Conservation (phyloP, 305 asterid species). For the Fraxinus ornus region DNA sequence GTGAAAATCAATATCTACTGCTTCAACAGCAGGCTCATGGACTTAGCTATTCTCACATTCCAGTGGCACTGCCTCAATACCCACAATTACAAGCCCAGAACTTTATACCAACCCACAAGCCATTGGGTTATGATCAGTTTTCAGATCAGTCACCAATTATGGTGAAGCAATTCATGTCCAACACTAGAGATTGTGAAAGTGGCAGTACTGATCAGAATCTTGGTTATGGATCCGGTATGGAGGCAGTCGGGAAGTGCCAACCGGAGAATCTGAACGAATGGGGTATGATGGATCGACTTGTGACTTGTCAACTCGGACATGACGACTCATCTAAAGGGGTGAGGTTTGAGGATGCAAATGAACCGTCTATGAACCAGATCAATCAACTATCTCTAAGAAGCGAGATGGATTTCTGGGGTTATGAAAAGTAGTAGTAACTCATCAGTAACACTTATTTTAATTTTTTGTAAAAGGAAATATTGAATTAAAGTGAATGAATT, state of each 20-base stretch:
- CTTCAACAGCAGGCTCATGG: constrained; percentile 30
- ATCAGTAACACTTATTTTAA: not conserved
- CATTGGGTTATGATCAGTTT: constrained; percentile 27
- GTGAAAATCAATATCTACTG: constrained; percentile 33
- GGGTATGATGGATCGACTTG: constrained; percentile 37
- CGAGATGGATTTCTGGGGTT: constrained; percentile 81
- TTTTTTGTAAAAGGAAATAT: not conserved
- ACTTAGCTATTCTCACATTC: constrained; percentile 39
- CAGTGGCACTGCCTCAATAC: constrained; percentile 29
- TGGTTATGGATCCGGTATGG: not conserved
- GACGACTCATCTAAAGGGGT: constrained; percentile 36
- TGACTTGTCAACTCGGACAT: constrained; percentile 15
- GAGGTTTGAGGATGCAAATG: constrained; percentile 27
- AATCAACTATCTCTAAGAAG: constrained; percentile 50
- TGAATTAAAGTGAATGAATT: not conserved
- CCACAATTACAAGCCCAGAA: constrained; percentile 43
- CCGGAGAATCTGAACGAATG: constrained; percentile 34
- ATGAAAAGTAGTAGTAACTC: constrained; percentile 42
- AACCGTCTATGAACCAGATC: constrained; percentile 38
- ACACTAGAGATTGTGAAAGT: constrained; percentile 36
- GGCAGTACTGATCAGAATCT: constrained; percentile 25
- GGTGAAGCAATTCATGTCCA: constrained; percentile 55
- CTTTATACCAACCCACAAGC: constrained; percentile 41
- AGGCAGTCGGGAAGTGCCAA: not conserved
- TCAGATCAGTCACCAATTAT: constrained; percentile 22